Base-by-base conservation (phyloP, 768 basidiomycete species). In the Suillus discolor region DNA sequence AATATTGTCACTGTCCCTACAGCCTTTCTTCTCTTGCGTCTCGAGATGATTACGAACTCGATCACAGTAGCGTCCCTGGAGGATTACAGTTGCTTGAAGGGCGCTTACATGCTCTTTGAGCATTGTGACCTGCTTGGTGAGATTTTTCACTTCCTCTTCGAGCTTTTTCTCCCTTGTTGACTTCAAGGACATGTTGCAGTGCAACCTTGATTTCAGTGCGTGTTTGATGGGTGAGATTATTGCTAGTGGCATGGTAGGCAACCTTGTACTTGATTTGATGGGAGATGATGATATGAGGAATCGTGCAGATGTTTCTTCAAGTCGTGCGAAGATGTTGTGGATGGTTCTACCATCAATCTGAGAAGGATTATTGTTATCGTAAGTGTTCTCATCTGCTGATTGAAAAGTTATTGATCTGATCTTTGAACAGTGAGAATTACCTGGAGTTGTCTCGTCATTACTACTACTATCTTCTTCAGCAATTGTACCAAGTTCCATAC, bases 231-330 rank as follows among this genome's bases (percentile, higher is more conserved):
- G 38, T n/a, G 6, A 34, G 9, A 18, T 61, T 61, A 12, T 42
- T 49, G 15, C 23, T 41, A 11, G 25, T 42, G 36, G 60, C 44
- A 15, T 62, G 65, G 8, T 31, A 20, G 7, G n/a, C 7, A 13
- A 31, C 6, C 6, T 59, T 28, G 18, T 59, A 54, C 2, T 23
- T 18, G 64, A 13, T 49, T 45, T n/a, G 63, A 28, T 62, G 34
- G 57, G 11, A 53, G 67, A 36, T 65, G 60, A 3, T 31, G 44
- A 44, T 62, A 69, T 55, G 4, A 69, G 63, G 44, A 67, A 69
- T 38, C 45, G 47, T 1, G 51, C 66, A 25, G 68, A 69, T 41
- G 64, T 69, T 16, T 61, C 54, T 54, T 7, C 51, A 1, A 69
- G 68, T 25, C 9, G 23, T 39, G 18, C 3, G 31, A 57, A 42